phyloP scores from a whole-genome alignment of 169 alveolate species.

The Cryptosporidium sp. region DNA sequence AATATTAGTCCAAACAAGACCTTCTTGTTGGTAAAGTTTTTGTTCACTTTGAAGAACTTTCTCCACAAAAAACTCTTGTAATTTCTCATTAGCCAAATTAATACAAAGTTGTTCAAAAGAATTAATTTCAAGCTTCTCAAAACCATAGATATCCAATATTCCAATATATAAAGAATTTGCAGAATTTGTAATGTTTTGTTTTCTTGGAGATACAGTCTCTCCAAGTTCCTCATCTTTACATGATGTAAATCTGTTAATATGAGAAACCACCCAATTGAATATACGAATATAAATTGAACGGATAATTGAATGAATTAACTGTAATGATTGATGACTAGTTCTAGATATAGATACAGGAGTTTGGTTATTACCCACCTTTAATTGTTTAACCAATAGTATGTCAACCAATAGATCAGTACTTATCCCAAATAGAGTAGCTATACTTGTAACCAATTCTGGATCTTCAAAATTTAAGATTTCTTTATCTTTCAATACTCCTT shows the following conservation, averaged over 20 bases:
- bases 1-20: conserved; percentile 81
- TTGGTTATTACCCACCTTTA: conserved; percentile 58
- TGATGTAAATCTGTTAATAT: conserved; percentile 57
- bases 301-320: conserved; percentile 48
- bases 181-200: conserved; percentile 26
- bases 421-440: conserved; percentile 32
- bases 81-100: conserved; percentile 90
- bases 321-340: conserved; percentile 61
- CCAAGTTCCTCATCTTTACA: conserved; percentile 18
- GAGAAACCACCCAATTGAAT: conserved; percentile 70
- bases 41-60: conserved; percentile 90
- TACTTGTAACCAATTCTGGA: conserved; percentile 3
- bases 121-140: conserved; percentile 88
- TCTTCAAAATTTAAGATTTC: conserved; percentile 25
- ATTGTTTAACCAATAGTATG: conserved; percentile 32
- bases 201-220: conserved; percentile 34
- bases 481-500: conserved; percentile 3
- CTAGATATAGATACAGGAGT: conserved; percentile 45
- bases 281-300: conserved; percentile 54
- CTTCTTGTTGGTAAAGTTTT: conserved; percentile 86
- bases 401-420: conserved; percentile 20
- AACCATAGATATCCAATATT: conserved; percentile 89
- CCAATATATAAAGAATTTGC: conserved; percentile 83
- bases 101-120: conserved; percentile 89
- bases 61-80: conserved; percentile 88